These are phyloP conservation scores for Silene vulgaris DNA, from an alignment of 179 eudicot genomes.

Conservation along the genomic window DNA sequence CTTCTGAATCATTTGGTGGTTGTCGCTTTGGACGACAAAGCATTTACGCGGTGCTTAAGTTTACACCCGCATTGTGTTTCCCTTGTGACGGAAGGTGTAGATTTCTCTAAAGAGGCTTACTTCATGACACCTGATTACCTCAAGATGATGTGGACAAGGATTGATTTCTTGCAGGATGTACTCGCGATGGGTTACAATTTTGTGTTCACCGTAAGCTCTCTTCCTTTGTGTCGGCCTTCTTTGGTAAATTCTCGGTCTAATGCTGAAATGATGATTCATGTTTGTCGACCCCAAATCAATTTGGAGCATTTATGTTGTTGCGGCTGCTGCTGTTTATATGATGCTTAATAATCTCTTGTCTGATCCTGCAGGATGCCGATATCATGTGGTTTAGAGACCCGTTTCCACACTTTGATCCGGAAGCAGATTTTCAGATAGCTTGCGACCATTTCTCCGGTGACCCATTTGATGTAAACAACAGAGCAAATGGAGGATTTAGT, in stretches of 20 bases:
- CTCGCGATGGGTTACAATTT: constrained; percentile 69
- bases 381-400: constrained; percentile 91
- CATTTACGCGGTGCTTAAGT: constrained; percentile 50
- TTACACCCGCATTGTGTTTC: constrained; percentile 57
- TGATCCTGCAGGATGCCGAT: constrained; percentile 63
- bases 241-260: too few species aligned
- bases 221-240: too few species aligned
- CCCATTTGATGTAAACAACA: constrained; percentile 45
- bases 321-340: neutral
- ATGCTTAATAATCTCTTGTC: constrained; percentile 12
- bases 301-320: too few species aligned
- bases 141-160: constrained; percentile 79
- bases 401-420: constrained; percentile 48
- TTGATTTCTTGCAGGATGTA: constrained; percentile 55
- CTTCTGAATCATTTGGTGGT: constrained; percentile 67
- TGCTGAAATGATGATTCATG: too few species aligned
- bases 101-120: constrained; percentile 68
- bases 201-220: constrained; percentile 54
- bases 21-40: constrained; percentile 62
- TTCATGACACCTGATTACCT: constrained; percentile 72
- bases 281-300: too few species aligned
- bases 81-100: constrained; percentile 50
- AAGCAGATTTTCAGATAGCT: constrained; percentile 78
- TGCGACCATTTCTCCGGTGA: constrained; percentile 62
- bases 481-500: constrained; percentile 70